These are phyloP conservation scores for Salix purpurea DNA, from an alignment of 345 rosid species.

Conservation along the genomic window DNA sequence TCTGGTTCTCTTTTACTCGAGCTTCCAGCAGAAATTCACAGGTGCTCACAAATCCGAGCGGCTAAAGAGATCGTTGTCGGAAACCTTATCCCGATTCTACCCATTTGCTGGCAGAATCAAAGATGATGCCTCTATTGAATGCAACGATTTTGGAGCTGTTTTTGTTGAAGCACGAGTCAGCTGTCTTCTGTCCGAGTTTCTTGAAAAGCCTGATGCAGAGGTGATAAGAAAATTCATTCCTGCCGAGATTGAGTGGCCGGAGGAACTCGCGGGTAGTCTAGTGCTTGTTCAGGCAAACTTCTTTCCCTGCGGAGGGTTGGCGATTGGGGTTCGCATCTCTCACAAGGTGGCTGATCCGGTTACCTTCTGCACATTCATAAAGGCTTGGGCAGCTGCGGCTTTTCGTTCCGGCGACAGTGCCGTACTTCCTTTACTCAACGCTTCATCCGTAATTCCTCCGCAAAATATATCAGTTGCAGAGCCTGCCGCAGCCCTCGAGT, in stretches of 20 bases:
- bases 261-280: background rate
- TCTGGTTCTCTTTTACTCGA: constrained; percentile 15
- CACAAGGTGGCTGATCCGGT: constrained; percentile 13
- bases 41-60: background rate
- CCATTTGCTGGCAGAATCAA: constrained; percentile 29
- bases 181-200: constrained; percentile 24
- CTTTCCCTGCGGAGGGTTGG: constrained; percentile 18
- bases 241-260: constrained; percentile 7
- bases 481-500: background rate
- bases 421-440: background rate
- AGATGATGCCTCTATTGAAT: constrained; percentile 17
- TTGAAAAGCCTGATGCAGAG: constrained; percentile 19
- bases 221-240: constrained; percentile 30
- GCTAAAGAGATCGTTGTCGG: constrained; percentile 41
- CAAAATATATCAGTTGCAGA: background rate
- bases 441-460: constrained; percentile 3
- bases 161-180: constrained; percentile 35
- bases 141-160: constrained; percentile 37
- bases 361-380: background rate
- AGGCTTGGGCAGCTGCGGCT: constrained; percentile 12
- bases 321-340: constrained; percentile 10
- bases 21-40: too few relatives aligned
- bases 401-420: background rate
- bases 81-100: constrained; percentile 35
- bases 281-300: constrained; percentile 5